These are phyloP conservation scores for Globisporangium iwayamae DNA, from an alignment of 352 stramenopile genomes.

Conservation along the genomic window DNA sequence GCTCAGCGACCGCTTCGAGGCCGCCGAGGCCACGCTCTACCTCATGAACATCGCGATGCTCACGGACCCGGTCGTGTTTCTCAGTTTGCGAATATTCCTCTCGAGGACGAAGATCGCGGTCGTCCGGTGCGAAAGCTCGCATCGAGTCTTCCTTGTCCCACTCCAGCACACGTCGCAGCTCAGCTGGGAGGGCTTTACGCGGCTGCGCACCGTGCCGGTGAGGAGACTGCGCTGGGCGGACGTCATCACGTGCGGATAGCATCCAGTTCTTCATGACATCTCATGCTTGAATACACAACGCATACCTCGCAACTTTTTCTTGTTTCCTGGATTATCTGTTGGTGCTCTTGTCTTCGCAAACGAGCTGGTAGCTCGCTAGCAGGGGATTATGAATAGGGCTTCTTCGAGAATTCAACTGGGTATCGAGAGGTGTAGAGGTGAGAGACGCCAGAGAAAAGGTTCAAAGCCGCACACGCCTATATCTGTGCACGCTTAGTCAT, in stretches of 20 bases:
- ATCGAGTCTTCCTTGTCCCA: neutral
- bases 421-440: neutral
- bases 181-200: slow-evolving; percentile 3
- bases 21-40: slow-evolving; percentile 11
- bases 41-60: slow-evolving; percentile 29
- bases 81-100: neutral
- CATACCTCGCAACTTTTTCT: neutral
- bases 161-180: neutral
- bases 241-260: slow-evolving; percentile 6
- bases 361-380: neutral
- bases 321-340: neutral
- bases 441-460: neutral
- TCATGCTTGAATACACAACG: neutral
- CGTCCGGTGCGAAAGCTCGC: neutral
- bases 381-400: neutral
- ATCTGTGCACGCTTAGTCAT: slow-evolving; percentile 17
- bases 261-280: neutral
- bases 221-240: neutral
- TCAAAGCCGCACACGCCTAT: neutral
- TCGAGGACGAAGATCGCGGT: neutral
- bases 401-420: neutral
- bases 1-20: slow-evolving; percentile 10
- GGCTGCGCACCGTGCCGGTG: neutral
- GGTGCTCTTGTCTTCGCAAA: neutral
- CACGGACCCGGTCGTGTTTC: slow-evolving; percentile 19